Conservation (phyloP, 257 asterid species). For the Solanum pimpinellifolium region DNA sequence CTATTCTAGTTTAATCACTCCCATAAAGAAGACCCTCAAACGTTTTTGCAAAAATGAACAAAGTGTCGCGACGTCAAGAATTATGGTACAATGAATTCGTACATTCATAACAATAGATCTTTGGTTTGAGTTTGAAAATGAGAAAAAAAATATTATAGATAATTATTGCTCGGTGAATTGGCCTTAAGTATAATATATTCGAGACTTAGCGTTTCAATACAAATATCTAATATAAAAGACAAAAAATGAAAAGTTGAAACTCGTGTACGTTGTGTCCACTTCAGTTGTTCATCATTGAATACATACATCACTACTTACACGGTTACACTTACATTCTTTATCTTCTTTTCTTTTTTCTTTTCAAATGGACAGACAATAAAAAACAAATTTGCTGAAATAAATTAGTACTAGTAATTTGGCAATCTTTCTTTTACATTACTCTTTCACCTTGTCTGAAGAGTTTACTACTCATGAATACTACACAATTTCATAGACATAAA, state of each 20-base stretch:
- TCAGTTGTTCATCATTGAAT: background rate
- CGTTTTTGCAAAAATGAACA: background rate
- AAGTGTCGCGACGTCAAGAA: too few species aligned
- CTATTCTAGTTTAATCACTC: background rate
- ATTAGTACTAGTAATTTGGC: background rate
- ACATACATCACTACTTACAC: background rate
- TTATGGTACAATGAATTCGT: too few species aligned
- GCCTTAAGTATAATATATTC: too few species aligned
- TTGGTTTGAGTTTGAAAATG: too few species aligned
- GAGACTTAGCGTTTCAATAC: fast-evolving
- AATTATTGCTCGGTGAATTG: too few species aligned
- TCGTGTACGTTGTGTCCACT: background rate
- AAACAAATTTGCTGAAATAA: background rate
- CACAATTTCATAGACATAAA: background rate
- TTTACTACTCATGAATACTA: background rate
- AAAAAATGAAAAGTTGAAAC: background rate
- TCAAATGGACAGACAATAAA: background rate
- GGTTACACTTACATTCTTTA: too few species aligned
- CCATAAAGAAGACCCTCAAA: background rate
- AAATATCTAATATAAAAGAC: background rate
- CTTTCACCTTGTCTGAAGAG: too few species aligned
- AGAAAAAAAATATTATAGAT: too few species aligned
- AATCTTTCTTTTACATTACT: too few species aligned
- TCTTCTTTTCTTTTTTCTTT: background rate
- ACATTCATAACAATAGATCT: too few species aligned